phyloP scores from a whole-genome alignment of 306 rosid species.

The Dryas drummondii region DNA sequence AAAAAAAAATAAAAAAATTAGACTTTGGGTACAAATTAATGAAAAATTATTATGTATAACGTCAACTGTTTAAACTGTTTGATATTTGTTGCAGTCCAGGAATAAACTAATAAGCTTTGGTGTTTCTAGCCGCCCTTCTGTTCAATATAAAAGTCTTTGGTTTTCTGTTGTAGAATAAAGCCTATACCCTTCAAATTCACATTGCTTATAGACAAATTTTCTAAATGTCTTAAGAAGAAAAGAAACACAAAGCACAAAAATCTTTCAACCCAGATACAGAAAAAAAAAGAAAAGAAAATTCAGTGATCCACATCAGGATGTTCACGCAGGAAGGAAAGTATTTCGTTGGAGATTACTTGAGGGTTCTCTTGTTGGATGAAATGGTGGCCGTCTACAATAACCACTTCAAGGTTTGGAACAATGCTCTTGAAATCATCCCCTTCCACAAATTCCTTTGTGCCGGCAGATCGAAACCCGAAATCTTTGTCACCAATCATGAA shows the following conservation, averaged over 20 bases:
- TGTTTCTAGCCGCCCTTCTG: background rate
- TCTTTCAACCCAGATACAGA: background rate
- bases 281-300: background rate
- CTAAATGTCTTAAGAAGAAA: background rate
- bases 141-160: background rate
- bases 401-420: conserved; percentile 49
- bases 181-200: background rate
- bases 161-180: background rate
- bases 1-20: too few relatives aligned
- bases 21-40: background rate
- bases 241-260: background rate
- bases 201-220: background rate
- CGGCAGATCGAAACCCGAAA: conserved; percentile 30
- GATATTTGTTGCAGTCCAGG: background rate
- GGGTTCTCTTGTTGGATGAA: conserved; percentile 37
- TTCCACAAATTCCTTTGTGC: conserved; percentile 37
- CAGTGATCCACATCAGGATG: conserved; percentile 16
- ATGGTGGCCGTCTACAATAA: conserved; percentile 39
- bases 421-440: conserved; percentile 40
- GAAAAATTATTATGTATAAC: too few relatives aligned
- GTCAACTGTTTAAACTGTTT: too few relatives aligned
- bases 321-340: conserved; percentile 33
- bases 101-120: background rate
- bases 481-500: conserved; percentile 38
- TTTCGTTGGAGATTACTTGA: conserved; percentile 34